Base-by-base conservation (phyloP, 2,329 filamentous ascomycete species). In the Ampelomyces quisqualis region DNA sequence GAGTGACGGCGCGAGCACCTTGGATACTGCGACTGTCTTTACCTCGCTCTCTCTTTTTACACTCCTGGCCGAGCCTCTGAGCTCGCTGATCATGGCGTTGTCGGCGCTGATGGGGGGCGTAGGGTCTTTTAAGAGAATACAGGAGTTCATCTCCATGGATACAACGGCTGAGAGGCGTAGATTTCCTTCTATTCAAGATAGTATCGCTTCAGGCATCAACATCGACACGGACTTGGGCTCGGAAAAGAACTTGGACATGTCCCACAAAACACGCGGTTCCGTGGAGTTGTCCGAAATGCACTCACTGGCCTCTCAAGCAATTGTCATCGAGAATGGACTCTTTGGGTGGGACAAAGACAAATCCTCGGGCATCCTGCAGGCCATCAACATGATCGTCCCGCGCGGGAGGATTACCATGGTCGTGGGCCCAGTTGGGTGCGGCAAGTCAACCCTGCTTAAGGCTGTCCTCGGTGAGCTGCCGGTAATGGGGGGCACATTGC, bases 401-500 rank as follows among this genome's bases (percentile, higher is more conserved):
- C 67, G 66, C 14, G 67, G 67, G 23, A 72, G 70, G 42, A 65
- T 77, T 34, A 74, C 71, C 18, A 72, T 77, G 56, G 53, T 78
- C 7, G 65, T 77, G 40, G 76, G 75, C 11, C 75, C 76, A 11
- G 73, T 76, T 17, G 76, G 74, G 4, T 77, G 72, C 43, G 77
- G 76, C 3, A 79, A 79, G 44, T 77, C 76, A 14, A 77, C 75
- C 3, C 53, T 79, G 37, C 51, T 65, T 13, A 65, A 65, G 39
- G 60, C 57, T 22, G 48, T 67, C 14, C 39, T 66, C 10, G 59
- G 63, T 38, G 64, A 68, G 43, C 44, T 65, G 29, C 57, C 62
- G n/a, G 53, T 60, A 21, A 59, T 62, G 47, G 50, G 51, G 32
- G 65, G 65, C 32, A 56, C 53, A 14, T 41, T 69, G 31, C 53